Percentiles rank a stretch among this genome's conserved stretches.
These are phyloP conservation scores for Penicillium turbatum DNA, from an alignment of 495 filamentous ascomycete genomes.

Conservation along the genomic window DNA sequence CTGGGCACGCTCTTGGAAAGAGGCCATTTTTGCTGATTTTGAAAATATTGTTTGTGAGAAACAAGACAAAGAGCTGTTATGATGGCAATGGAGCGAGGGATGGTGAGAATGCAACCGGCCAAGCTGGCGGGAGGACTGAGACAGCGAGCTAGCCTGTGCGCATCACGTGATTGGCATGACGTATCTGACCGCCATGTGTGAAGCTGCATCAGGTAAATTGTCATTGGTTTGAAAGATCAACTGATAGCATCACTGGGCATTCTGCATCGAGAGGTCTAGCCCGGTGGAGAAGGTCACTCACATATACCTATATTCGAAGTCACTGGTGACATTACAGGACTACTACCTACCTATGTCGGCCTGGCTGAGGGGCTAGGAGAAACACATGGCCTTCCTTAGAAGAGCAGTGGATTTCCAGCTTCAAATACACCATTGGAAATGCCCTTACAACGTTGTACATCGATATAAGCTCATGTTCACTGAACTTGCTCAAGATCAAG, in stretches of 20 bases:
- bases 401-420: not conserved
- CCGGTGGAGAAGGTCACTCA: not conserved
- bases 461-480: no score
- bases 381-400: not conserved
- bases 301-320: not conserved
- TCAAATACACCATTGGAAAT: no score
- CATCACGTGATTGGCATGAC: slow-evolving; percentile 28
- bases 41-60: slow-evolving; percentile 3
- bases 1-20: slow-evolving; percentile 90
- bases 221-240: not conserved
- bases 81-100: slow-evolving; percentile 22
- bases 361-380: not conserved
- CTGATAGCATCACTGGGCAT: not conserved
- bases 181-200: slow-evolving; percentile 15
- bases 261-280: not conserved
- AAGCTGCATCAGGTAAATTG: not conserved
- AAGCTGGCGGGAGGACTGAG: slow-evolving; percentile 24
- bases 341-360: no score
- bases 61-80: slow-evolving; percentile 3
- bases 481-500: not conserved
- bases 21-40: slow-evolving; percentile 46
- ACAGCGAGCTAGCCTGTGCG: slow-evolving; percentile 17
- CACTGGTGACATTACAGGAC: not conserved
- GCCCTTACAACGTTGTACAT: not conserved
- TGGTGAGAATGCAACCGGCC: slow-evolving; percentile 27